Evolutionary conservation across 148 eudicot genomes (phyloP).

Genomic region (Suaeda aralocaspica): DNA sequence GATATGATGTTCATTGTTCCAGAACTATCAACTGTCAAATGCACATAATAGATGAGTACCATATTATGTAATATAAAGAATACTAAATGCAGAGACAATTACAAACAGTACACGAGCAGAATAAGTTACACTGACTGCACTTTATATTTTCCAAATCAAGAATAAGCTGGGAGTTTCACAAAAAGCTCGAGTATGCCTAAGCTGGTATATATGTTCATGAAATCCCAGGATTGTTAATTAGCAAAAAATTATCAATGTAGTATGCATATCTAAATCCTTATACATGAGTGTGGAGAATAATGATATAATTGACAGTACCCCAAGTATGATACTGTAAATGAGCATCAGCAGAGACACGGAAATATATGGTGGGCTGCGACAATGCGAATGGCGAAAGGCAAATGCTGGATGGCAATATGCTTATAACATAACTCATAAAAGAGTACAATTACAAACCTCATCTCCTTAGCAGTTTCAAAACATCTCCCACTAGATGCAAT

Average conservation of each 20-base stretch:
- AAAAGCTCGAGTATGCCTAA: not conserved
- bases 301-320: not conserved
- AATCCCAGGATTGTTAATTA: not conserved
- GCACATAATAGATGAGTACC: too few relatives aligned
- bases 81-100: too few relatives aligned
- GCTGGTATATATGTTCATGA: not conserved
- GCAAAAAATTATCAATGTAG: not conserved
- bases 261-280: not conserved
- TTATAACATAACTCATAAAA: not conserved
- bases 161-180: not conserved
- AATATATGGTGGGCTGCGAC: too few relatives aligned
- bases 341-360: not conserved
- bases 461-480: slow-evolving; percentile 56
- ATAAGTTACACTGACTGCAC: too few relatives aligned
- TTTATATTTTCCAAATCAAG: not conserved
- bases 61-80: too few relatives aligned
- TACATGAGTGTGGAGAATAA: not conserved
- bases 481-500: slow-evolving; percentile 85
- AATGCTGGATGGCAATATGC: not conserved
- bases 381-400: not conserved
- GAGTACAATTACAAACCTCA: slow-evolving; percentile 13
- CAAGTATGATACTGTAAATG: not conserved
- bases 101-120: not conserved
- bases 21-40: too few relatives aligned
- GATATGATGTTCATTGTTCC: too few relatives aligned